phyloP scores from a whole-genome alignment of 768 basidiomycete genomes.

The Amanita pseudoporphyria region DNA sequence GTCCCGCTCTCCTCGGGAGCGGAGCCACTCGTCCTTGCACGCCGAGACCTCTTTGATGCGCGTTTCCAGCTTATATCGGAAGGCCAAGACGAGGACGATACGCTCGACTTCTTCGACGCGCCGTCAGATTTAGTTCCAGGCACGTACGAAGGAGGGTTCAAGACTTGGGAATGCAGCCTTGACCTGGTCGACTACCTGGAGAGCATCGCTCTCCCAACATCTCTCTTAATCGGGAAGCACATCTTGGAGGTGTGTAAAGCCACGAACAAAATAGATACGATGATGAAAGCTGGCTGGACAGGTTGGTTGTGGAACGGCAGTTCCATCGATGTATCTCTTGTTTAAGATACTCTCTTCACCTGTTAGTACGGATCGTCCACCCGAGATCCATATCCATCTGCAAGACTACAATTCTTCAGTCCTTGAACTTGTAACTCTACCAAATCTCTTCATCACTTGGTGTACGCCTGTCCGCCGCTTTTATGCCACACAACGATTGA shows the following conservation, averaged over 20 bases:
- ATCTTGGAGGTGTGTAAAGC: conserved; percentile 59
- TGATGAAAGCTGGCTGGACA: conserved; percentile 19
- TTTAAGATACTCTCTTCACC: conserved; percentile 40
- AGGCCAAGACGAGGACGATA: conserved; percentile 22
- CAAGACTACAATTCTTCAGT: conserved; percentile 91
- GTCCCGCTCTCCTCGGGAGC: conserved; percentile 33
- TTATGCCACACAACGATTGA: background rate
- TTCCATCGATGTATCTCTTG: conserved; percentile 74
- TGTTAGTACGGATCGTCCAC: conserved; percentile 3
- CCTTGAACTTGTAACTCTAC: conserved; percentile 67
- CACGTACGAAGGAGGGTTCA: conserved; percentile 91
- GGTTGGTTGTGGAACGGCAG: conserved; percentile 90
- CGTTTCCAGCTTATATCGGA: conserved; percentile 86
- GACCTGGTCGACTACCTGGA: conserved; percentile 71
- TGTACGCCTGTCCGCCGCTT: conserved; percentile 38
- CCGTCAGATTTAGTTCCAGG: conserved; percentile 88
- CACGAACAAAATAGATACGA: background rate
- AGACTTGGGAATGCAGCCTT: conserved; percentile 95
- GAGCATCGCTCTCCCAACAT: background rate
- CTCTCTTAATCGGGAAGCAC: conserved; percentile 34
- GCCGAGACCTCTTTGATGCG: conserved; percentile 90
- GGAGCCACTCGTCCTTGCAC: conserved; percentile 36
- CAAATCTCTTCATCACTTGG: conserved; percentile 74
- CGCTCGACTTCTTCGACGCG: conserved; percentile 61
- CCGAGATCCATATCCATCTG: conserved; percentile 53